Evolutionary conservation across 768 basidiomycete genomes (phyloP).

Genomic region (Pisolithus microcarpus): DNA sequence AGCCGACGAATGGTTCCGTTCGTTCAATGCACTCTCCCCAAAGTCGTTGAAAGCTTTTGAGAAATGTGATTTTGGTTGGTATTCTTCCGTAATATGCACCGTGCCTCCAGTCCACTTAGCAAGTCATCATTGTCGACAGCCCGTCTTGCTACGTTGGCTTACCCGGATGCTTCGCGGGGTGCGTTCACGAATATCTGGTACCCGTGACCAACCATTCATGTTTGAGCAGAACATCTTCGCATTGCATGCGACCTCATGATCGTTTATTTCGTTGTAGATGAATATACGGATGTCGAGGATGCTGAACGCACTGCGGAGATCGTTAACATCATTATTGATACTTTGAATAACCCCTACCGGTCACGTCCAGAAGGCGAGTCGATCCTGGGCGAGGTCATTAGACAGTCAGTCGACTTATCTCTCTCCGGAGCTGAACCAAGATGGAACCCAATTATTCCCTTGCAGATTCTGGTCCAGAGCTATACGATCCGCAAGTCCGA

Average conservation of each 20-base stretch:
- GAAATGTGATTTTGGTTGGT: slow-evolving; percentile 33
- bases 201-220: background rate
- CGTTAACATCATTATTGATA: slow-evolving; percentile 5
- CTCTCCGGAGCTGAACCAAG: background rate
- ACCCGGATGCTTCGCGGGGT: slow-evolving; percentile 4
- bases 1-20: slow-evolving; percentile 32
- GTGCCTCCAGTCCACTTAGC: background rate
- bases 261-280: slow-evolving; percentile 26
- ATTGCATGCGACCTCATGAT: slow-evolving; percentile 28
- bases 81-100: background rate
- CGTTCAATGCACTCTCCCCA: slow-evolving; percentile 30
- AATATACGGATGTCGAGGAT: slow-evolving; percentile 22
- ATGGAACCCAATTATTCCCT: background rate
- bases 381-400: slow-evolving; percentile 7
- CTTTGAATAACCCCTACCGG: slow-evolving; percentile 4
- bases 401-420: slow-evolving; percentile 1
- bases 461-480: slow-evolving; percentile 5
- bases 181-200: background rate
- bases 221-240: slow-evolving; percentile 14
- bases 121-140: background rate
- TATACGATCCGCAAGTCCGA: background rate
- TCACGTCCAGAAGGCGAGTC: slow-evolving; percentile 6
- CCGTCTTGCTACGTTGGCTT: slow-evolving; percentile 2
- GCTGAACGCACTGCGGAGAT: background rate
- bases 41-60: slow-evolving; percentile 35